Evolutionary conservation across 371 early-diverging fungal species (phyloP), one percentile per base, ranked within the genome.

Genomic region (Saksenaea vasiformis): DNA sequence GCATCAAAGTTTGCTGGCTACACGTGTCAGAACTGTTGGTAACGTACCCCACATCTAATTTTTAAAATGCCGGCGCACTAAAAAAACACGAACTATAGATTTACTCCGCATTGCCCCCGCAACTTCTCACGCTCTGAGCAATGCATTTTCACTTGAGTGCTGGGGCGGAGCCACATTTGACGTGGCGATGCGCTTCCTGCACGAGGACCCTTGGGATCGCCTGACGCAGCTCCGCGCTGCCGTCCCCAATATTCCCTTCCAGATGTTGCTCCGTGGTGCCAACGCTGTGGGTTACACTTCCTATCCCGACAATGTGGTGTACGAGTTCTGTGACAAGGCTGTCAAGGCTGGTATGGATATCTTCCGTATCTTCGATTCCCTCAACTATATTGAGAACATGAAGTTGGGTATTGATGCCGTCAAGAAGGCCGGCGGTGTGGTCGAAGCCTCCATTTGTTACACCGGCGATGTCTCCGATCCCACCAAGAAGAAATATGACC

Each of bases 141-240:
- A 93, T 60, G 93, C 95, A 11, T 97, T 91, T 78, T 87, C 95
- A 11, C 80, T 96, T 19, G 98, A 96, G 75, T 91, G 92, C 83
- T 94, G 93, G 93, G 94, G 93, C 62, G 96, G 96, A 35, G 98
- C 96, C 31, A 96, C 97, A 0, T 97, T 97, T 73, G 97, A 97
- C 72, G 97, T 97, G 11, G 88, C 95, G 1, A 88, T 96, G 91
- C 90, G 96, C 55, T 97, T 96, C 89, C 78, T 96, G 66, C 85
- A 93, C 64, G 98, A 97, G 71, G 94, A 94, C 75, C 96, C 96
- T 37, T 97, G 95, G 96, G 95, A 96, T 61, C 90, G 98, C 60
- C 79, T 97, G 66, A 74, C 75, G 28, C 55, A 83, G 47, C 81
- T 97, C 54, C 91, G 98, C 56, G 78, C 87, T 56, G 85, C 93